Percentiles rank a stretch among this genome's conserved stretches.
Conservation (phyloP, 257 asterid genomes). For the Gentiana straminea region DNA sequence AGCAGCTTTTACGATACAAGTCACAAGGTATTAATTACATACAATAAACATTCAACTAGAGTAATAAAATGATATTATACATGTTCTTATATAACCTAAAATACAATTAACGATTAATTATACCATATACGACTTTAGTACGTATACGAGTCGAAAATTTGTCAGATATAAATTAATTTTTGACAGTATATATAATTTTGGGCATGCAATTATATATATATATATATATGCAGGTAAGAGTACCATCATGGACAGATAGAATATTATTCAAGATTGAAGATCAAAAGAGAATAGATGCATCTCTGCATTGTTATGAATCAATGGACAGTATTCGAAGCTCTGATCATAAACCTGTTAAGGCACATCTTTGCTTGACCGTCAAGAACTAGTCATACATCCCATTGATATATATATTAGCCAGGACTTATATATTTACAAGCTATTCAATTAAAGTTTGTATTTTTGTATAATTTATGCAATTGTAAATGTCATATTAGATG, state of each 20-base stretch:
- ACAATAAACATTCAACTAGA: too few relatives aligned
- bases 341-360: constrained; percentile 67
- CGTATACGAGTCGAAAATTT: too few relatives aligned
- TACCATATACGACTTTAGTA: too few relatives aligned
- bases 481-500: too few relatives aligned
- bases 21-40: constrained; percentile 30
- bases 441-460: too few relatives aligned
- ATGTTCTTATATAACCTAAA: neutral
- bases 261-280: constrained; percentile 52
- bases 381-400: constrained; percentile 6
- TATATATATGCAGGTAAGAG: constrained; percentile 33
- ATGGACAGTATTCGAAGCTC: constrained; percentile 42
- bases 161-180: neutral
- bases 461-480: too few relatives aligned
- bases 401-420: too few relatives aligned
- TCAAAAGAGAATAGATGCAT: constrained; percentile 23
- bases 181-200: neutral
- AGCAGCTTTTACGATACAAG: constrained; percentile 62
- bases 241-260: constrained; percentile 81
- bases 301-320: constrained; percentile 49
- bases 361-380: constrained; percentile 51
- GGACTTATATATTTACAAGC: too few relatives aligned
- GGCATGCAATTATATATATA: neutral
- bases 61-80: neutral
- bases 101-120: neutral